Percentiles rank a stretch among this genome's conserved stretches.
phyloP scores from a whole-genome alignment of 179 eudicot genomes.

The Actinidia polygama region DNA sequence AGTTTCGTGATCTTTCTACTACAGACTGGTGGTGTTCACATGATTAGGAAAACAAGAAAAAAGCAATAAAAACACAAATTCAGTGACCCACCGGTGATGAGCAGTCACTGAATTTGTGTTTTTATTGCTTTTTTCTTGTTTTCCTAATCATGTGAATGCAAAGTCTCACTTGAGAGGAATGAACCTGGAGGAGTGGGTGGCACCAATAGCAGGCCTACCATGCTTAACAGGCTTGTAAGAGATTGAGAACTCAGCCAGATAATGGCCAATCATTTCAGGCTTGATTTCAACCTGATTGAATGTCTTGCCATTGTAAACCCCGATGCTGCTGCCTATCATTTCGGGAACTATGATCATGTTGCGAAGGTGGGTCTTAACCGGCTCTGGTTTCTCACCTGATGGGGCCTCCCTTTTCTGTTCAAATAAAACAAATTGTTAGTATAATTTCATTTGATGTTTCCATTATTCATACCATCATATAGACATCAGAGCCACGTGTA shows the following conservation, averaged over 20 bases:
- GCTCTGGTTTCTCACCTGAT: slow-evolving; percentile 76
- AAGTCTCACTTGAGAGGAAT: slow-evolving; percentile 93
- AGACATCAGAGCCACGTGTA: no score
- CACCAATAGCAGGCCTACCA: slow-evolving; percentile 99
- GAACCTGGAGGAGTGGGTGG: slow-evolving; percentile 98
- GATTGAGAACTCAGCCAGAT: slow-evolving; percentile 77
- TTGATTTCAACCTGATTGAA: slow-evolving; percentile 77
- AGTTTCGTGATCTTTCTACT: no score
- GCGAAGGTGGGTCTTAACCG: slow-evolving; percentile 72
- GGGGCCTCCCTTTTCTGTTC: slow-evolving; percentile 72
- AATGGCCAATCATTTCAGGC: slow-evolving; percentile 87
- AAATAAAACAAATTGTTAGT: no score
- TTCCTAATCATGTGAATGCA: no score
- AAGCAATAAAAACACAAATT: no score
- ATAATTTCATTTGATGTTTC: no score
- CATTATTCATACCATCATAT: no score
- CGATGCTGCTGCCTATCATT: slow-evolving; percentile 76
- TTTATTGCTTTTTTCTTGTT: no score
- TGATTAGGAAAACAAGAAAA: no score
- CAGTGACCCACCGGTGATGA: no score
- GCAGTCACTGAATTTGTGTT: no score
- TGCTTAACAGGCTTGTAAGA: slow-evolving; percentile 96
- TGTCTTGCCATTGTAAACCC: slow-evolving; percentile 81
- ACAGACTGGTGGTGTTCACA: no score
- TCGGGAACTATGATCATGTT: slow-evolving; percentile 82